Evolutionary conservation across 2,329 filamentous ascomycete species (phyloP), one percentile per base, ranked within the genome.

Genomic region (Neofusicoccum kwambonambiense): DNA sequence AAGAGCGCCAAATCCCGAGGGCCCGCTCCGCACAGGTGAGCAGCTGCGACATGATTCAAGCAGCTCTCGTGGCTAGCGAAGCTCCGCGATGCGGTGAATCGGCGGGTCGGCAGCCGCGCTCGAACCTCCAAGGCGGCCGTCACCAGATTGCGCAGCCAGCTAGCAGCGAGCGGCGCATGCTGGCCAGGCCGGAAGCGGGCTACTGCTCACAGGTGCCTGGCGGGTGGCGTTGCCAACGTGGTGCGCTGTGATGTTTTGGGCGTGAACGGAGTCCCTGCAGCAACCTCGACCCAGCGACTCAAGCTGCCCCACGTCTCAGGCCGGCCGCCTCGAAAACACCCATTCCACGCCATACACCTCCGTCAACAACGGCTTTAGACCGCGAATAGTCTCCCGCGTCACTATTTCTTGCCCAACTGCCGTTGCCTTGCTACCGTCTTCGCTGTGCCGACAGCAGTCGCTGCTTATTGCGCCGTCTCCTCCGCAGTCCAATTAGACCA

Each of bases 281-380:
- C 51, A 58, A 58, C 62, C 51, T 64, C 41, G 52, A 57, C 62
- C 41, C 31, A 19, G 39, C 51, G 51, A 49, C 51, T 58, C 62
- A 27, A 41, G 61, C 51, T 64, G 62, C 62, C 62, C 62, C 62
- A 64, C 62, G 62, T 64, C 52, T 58, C 37, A 50, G 51, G 50
- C 52, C 44, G 50, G 35, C 39, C 50, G 61, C 35, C 49, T 56
- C 61, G 61, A 52, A 47, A 58, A 57, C 62, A 42, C 27, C 51
- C 62, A 57, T 49, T 58, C 62, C 42, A 58, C 56, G 56, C 62
- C 52, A 4, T 49, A 64, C 62, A 49, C 39, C 62, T 64, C 62
- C 62, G 27, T 39, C 44, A 41, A 27, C 52, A 47, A 41, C 62
- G 22, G 50, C 31, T 35, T 50, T 27, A 41, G 62, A 54, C 50